Base-by-base conservation (phyloP, 2,329 filamentous ascomycete genomes). In the Alternaria incomplexa region DNA sequence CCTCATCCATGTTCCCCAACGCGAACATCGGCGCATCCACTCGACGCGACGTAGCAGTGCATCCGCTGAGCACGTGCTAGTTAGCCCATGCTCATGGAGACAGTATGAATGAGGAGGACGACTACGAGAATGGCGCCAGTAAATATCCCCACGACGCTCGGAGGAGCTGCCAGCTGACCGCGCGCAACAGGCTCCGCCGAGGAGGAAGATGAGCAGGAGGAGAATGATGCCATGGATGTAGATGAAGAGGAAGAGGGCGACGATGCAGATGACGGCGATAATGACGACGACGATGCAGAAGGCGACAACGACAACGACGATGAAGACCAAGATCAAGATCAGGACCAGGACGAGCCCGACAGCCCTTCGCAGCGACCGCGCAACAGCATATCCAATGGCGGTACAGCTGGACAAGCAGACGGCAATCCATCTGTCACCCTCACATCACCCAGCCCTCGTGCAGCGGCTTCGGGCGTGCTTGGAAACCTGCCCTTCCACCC, bases 401-500 rank as follows among this genome's bases (percentile, higher is more conserved):
- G 70, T 32, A 70, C 71, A 23, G 64, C 68, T 20, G 68, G 68
- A 3, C 67, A 66, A 9, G 70, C 69, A 23, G 73, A 73, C 51
- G 78, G 79, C 30, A 85, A 86, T 55, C 83, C 83, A 0, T 81
- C 84, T 40, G 81, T 84, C 13, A 78, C 82, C 17, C 77, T 85
- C 58, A 85, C 83, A 4, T 83, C 85, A 2, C 81, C 84, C 6
- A 84, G 84, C 28, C 81, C 79, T 3, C 71, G 80, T 64, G 68
- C 75, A 62, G 81, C 69, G 15, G 74, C 68, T 44, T 51, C 60
- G 9, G 74, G 61, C 13, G 74, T 75, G 8, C 61, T 72, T 70
- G 76, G 76, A 70, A 66, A 72, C 54, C 81, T 80, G 44, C 82
- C 80, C 63, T 85, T 82, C 68, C 88, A 87, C 51, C 91, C 90